phyloP scores from a whole-genome alignment of 352 stramenopile genomes.

The Plasmopara muralis region DNA sequence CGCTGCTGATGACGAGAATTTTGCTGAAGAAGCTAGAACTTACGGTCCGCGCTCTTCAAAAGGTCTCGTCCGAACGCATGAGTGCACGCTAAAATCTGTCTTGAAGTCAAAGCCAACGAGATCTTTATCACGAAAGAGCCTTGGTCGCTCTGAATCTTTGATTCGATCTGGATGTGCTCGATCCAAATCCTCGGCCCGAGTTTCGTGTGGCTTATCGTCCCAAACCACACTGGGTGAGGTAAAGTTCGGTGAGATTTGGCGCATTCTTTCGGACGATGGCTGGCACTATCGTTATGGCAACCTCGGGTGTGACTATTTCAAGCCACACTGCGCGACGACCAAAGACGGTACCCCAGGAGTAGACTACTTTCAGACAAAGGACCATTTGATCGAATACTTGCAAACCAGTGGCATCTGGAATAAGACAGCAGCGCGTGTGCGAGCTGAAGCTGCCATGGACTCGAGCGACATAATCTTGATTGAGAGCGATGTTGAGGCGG shows the following conservation, averaged over 20 bases:
- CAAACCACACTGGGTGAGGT: conserved; percentile 28
- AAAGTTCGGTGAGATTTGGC: conserved; percentile 65
- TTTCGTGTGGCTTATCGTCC: conserved; percentile 13
- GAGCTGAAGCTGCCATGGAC: conserved; percentile 25
- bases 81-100: no score
- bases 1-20: not conserved
- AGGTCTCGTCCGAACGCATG: not conserved
- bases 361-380: conserved; percentile 50
- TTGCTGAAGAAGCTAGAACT: no score
- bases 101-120: no score
- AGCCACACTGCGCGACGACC: conserved; percentile 34
- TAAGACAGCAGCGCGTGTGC: conserved; percentile 34
- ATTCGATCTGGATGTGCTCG: not conserved
- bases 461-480: conserved; percentile 26
- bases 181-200: conserved; percentile 4
- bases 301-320: conserved; percentile 70
- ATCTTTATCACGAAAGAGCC: no score
- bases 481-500: conserved; percentile 10
- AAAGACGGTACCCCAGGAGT: conserved; percentile 26
- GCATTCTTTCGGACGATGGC: conserved; percentile 33
- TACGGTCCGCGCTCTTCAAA: not conserved
- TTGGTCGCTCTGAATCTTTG: no score
- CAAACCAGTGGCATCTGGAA: conserved; percentile 46
- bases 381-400: conserved; percentile 42
- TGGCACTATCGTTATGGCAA: conserved; percentile 40